phyloP scores from a whole-genome alignment of 2,329 filamentous ascomycete genomes.

The Elsinoe perseae region DNA sequence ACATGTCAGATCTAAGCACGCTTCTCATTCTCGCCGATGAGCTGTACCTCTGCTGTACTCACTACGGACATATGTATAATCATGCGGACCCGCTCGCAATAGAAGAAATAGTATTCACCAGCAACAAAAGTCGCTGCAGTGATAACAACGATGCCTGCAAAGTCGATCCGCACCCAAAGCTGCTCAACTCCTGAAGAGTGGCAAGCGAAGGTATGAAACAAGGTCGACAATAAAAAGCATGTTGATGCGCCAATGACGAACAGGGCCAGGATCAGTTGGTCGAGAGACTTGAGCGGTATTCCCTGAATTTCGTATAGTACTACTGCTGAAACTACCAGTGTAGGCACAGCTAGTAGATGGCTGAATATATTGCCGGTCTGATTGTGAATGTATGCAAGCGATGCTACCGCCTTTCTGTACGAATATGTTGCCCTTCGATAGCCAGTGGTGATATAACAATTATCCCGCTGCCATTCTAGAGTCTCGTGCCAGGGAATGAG shows the following conservation, averaged over 20 bases:
- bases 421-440: constrained; percentile 59
- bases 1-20: neutral
- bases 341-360: constrained; percentile 53
- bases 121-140: constrained; percentile 8
- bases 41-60: neutral
- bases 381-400: constrained; percentile 58
- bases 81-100: constrained; percentile 7
- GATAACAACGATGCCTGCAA: constrained; percentile 1
- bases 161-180: constrained; percentile 11
- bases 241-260: neutral
- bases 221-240: constrained; percentile 1
- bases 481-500: constrained; percentile 34
- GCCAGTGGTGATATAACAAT: constrained; percentile 59
- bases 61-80: neutral
- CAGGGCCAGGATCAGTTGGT: neutral
- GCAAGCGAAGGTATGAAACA: constrained; percentile 4
- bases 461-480: constrained; percentile 48
- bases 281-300: neutral
- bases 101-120: constrained; percentile 13
- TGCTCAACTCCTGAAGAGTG: constrained; percentile 3
- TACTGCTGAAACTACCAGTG: neutral
- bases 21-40: neutral
- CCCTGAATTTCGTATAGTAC: neutral
- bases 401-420: constrained; percentile 51
- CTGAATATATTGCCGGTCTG: constrained; percentile 65